Base-by-base conservation (phyloP, 2,329 filamentous ascomycete genomes). In the Pseudopyricularia cyperi region DNA sequence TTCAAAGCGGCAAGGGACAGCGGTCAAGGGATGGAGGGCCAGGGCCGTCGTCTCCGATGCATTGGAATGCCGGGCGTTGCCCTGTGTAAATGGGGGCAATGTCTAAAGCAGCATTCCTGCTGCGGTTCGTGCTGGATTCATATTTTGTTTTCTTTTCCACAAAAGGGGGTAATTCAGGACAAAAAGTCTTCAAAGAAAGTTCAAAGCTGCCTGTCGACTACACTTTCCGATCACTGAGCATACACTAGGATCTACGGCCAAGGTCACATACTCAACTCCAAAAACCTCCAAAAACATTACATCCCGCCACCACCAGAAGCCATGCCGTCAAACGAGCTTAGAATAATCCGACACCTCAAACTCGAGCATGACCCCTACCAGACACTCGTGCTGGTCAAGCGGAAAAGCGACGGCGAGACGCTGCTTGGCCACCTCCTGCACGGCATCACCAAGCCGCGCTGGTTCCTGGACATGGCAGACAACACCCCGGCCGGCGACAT, bases 371-470 rank as follows among this genome's bases (percentile, higher is more conserved):
- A 33, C 7, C 17, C 22, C 17, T 8, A 7, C 33, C 26, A 44
- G 22, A 22, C 37, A 11, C n/a, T 42, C 17, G 26, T 63, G 62
- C 57, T 69, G 32, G 65, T 69, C 42, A 55, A 57, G 14, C 60
- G 63, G 46, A 44, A 47, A n/a, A 56, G 58, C 7, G 62, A 66
- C 48, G 60, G 61, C 48, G 60, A 64, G 37, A 55, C 61, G 37
- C 67, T 68, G 55, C 55, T 72, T 19, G 68, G 65, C 15, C 55
- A 58, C 47, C 59, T 54, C 7, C 55, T 60, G 48, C 54, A 57
- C n/a, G 39, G 54, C 46, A 54, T 55, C 35, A 51, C 52, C 24
- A 52, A 54, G 50, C 55, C 53, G 24, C 33, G 51, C 5, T 50
- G 51, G 1, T 46, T 53, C 19, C 42, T 64, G 26, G 32, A 56